Evolutionary conservation across 768 basidiomycete genomes (phyloP).

Genomic region (Hericium erinaceus): DNA sequence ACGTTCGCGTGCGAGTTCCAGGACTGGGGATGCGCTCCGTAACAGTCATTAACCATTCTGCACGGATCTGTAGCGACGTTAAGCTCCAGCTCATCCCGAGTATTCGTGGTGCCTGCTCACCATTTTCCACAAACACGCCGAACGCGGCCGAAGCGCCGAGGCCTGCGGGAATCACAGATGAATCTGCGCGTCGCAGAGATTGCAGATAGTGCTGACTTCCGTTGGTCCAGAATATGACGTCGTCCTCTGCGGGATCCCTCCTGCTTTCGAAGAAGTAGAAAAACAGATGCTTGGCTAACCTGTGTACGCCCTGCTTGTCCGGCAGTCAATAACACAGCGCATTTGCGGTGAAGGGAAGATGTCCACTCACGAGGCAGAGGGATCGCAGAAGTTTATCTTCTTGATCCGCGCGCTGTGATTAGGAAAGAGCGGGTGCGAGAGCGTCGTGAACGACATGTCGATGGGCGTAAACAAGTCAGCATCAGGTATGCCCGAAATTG

Average conservation of each 20-base stretch:
- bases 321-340: not conserved
- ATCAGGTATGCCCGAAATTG: no score
- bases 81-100: not conserved
- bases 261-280: slow-evolving; percentile 55
- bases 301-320: slow-evolving; percentile 38
- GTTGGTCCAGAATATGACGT: slow-evolving; percentile 28
- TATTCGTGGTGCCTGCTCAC: slow-evolving; percentile 38
- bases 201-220: slow-evolving; percentile 21
- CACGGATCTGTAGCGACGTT: slow-evolving; percentile 48
- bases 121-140: slow-evolving; percentile 41
- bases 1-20: slow-evolving; percentile 64
- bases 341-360: not conserved
- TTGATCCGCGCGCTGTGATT: slow-evolving; percentile 34
- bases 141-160: slow-evolving; percentile 21
- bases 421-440: slow-evolving; percentile 39
- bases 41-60: slow-evolving; percentile 40
- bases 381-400: slow-evolving; percentile 32
- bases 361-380: not conserved
- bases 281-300: slow-evolving; percentile 62
- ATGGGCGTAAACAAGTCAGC: slow-evolving; percentile 4
- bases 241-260: slow-evolving; percentile 21
- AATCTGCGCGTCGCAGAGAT: not conserved
- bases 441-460: slow-evolving; percentile 26
- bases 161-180: slow-evolving; percentile 1
- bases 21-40: slow-evolving; percentile 43